phyloP scores from a whole-genome alignment of 306 rosid genomes.

The Vachellia collinsii region DNA sequence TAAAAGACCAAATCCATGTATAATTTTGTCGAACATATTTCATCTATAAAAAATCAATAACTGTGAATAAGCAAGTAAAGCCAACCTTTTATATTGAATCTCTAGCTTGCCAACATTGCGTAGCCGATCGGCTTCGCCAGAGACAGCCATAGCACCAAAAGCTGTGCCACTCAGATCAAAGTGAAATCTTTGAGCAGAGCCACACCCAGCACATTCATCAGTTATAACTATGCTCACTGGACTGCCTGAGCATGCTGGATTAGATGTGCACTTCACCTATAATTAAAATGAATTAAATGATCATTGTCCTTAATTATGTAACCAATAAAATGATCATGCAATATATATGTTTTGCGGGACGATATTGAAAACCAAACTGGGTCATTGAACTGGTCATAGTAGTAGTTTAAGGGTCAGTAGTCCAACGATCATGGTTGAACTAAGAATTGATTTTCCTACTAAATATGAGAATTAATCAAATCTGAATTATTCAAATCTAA shows the following conservation, averaged over 20 bases:
- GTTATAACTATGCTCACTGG: constrained; percentile 67
- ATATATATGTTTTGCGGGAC: too few relatives aligned
- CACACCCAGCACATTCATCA: constrained; percentile 71
- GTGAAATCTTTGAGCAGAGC: constrained; percentile 50
- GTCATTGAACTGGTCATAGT: too few relatives aligned
- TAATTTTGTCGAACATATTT: too few relatives aligned
- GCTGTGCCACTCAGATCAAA: constrained; percentile 86
- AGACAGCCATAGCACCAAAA: constrained; percentile 78
- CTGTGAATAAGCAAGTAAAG: not conserved
- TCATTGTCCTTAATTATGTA: too few relatives aligned
- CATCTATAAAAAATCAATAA: not conserved
- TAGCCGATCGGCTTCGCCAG: constrained; percentile 50
- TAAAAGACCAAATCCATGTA: too few relatives aligned
- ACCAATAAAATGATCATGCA: too few relatives aligned
- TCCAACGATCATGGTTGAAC: too few relatives aligned
- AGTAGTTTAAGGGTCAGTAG: too few relatives aligned
- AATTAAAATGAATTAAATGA: not conserved
- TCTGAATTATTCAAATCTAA: too few relatives aligned
- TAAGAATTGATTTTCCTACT: too few relatives aligned
- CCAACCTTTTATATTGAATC: constrained; percentile 64
- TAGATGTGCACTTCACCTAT: constrained; percentile 68
- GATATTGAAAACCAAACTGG: too few relatives aligned
- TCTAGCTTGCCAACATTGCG: constrained; percentile 59
- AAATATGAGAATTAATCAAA: too few relatives aligned
- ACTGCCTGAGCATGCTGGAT: constrained; percentile 60